Base-by-base conservation (phyloP, 495 filamentous ascomycete species). In the Lichina pygmaea region DNA sequence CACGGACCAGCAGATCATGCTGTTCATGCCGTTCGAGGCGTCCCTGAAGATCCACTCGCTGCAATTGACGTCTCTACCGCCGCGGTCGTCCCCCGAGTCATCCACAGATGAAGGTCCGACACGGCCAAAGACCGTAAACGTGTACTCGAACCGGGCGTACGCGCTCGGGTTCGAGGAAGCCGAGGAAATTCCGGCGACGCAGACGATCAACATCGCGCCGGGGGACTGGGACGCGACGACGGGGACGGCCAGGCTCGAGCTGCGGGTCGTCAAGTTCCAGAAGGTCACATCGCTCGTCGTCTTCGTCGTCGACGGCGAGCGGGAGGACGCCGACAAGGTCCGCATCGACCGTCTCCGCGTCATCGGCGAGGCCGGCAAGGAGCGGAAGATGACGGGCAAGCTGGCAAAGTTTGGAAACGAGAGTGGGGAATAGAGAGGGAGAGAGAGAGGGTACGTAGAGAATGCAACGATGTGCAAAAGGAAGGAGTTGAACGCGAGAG, bases 211-310 rank as follows among this genome's bases (percentile, higher is more conserved):
- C 52, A 65, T 97, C 16, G 62, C 72, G 48, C 62, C 72, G 31
- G 66, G 66, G 41, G 82, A 93, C 58, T 97, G 89, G 89, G 85
- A 93, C 60, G 48, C 57, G 44, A 71, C 73, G 49, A 89, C 84
- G 5, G 81, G 77, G 10, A 95, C 91, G 5, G 85, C 81, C 9
- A 83, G 72, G 54, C 63, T 95, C 15, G 63, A 76, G 34, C 61
- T 93, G 51, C 79, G 86, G 10, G 95, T 85, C 56, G 91, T 95
- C 59, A 94, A 93, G 62, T 97, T 94, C 65, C 89, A 97, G 63
- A 92, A 79, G 49, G 74, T 93, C 34, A 75, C 70, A 47, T 84
- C 74, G 46, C 56, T 97, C 53, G 81, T 92, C 7, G 48, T 95
- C 3, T 95, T 93, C 61, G 76, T 95, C 43, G 78, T 78, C 45